Evolutionary conservation across 2,329 filamentous ascomycete species (phyloP).

Genomic region (Talaromyces sp.): DNA sequence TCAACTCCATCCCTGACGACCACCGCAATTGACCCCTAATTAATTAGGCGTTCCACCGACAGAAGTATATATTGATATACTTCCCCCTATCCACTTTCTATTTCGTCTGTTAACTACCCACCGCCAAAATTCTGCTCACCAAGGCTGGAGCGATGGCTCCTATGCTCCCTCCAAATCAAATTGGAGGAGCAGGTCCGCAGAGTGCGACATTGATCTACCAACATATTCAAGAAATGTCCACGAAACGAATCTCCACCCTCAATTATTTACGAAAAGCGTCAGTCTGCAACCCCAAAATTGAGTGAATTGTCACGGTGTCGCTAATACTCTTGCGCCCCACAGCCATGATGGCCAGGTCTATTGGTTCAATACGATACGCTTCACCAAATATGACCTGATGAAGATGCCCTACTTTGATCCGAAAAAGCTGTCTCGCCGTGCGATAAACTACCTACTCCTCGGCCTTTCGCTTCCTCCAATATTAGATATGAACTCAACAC

Average conservation of each 20-base stretch:
- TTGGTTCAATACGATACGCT: slow-evolving; percentile 97
- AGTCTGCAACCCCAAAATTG: slow-evolving; percentile 29
- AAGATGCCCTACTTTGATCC: slow-evolving; percentile 82
- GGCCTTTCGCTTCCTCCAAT: slow-evolving; percentile 87
- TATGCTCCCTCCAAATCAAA: slow-evolving; percentile 27
- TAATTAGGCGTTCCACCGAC: not conserved
- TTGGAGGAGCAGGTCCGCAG: slow-evolving; percentile 35
- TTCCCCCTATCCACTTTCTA: not conserved
- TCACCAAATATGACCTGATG: slow-evolving; percentile 73
- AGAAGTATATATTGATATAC: not conserved
- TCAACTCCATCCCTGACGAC: not conserved
- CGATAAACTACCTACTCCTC: slow-evolving; percentile 88
- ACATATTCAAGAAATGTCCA: slow-evolving; percentile 75
- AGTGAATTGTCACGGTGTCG: slow-evolving; percentile 2
- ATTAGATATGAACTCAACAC: slow-evolving; percentile 73
- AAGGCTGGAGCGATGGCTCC: slow-evolving; percentile 16
- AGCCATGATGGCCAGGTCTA: slow-evolving; percentile 92
- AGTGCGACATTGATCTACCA: slow-evolving; percentile 56
- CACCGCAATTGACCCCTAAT: not conserved
- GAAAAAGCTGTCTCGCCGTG: slow-evolving; percentile 78
- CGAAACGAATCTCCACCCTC: slow-evolving; percentile 89
- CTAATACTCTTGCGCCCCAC: slow-evolving; percentile 9
- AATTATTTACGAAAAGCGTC: slow-evolving; percentile 91
- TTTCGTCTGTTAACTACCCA: not conserved
- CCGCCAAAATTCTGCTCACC: not conserved